A percentile compares a stretch with the other conserved stretches of the same genome.
Conservation (phyloP, 495 filamentous ascomycete genomes). For the Neurospora tetrasperma region DNA sequence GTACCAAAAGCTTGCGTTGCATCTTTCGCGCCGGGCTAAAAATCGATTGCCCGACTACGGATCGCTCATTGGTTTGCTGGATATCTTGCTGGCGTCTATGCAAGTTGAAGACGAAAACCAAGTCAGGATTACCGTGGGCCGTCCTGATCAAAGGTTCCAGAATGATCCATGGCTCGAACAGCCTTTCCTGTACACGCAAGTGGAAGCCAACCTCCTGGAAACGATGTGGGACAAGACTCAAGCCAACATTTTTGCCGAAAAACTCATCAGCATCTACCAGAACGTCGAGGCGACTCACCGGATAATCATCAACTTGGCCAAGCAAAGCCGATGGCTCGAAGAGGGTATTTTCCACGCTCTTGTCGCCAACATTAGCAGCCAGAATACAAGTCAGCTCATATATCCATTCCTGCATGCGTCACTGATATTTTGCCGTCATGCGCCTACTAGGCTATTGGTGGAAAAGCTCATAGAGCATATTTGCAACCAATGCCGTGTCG, state of each 20-base stretch:
- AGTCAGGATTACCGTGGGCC: not conserved
- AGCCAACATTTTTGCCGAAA: constrained; percentile 39
- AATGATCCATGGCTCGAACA: constrained; percentile 10
- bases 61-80: constrained; percentile 43
- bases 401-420: constrained; percentile 30
- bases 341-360: constrained; percentile 24
- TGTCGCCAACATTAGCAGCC: constrained; percentile 22
- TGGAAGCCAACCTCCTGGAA: constrained; percentile 34
- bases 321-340: constrained; percentile 26
- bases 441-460: constrained; percentile 15
- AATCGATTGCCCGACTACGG: constrained; percentile 43
- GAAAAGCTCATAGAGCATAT: constrained; percentile 26
- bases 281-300: constrained; percentile 30
- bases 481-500: constrained; percentile 23
- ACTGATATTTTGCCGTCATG: constrained; percentile 25
- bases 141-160: constrained; percentile 16
- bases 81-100: constrained; percentile 37
- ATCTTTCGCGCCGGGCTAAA: constrained; percentile 40
- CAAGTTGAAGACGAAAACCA: constrained; percentile 16
- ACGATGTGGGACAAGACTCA: constrained; percentile 27
- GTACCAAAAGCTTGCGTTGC: constrained; percentile 29
- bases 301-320: constrained; percentile 35
- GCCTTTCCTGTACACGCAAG: constrained; percentile 25
- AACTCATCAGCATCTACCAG: constrained; percentile 40
- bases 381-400: constrained; percentile 19